Evolutionary conservation across 2,329 filamentous ascomycete species (phyloP), one percentile per base, ranked within the genome.

Genomic region (Clonostachys solani): DNA sequence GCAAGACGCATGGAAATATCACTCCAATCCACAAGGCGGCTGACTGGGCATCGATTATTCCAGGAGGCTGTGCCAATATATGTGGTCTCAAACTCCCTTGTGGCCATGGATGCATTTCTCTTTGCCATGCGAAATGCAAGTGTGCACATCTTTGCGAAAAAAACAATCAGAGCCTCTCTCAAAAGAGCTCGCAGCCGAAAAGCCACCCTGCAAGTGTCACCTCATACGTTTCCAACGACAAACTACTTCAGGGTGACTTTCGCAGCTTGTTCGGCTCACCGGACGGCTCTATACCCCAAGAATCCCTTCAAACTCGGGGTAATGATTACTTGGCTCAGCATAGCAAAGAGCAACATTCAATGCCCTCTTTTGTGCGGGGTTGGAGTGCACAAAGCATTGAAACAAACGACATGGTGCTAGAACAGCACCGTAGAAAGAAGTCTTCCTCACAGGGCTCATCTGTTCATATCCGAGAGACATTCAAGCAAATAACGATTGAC

Each of bases 1-100:
- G 89, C 57, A 57, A 67, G 6, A 78, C 74, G 0, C 88, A 92
- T 58, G 59, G 65, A 1, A 68, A 60, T 2, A 72, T 69, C 29
- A 77, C 69, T 0, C 67, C 72, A 42, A 74, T 90, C 33, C 63
- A 68, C 44, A 68, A 77, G 12, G 65, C 77, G 0, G 63, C 73
- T 2, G 74, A 81, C 16, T 89, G 81, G 78, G 49, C 61, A 1
- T 46, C 47, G 2, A 48, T 62, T 56, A 37, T 50, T 18, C 49
- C 47, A 19, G 54, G 53, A 6, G 56, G 55, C 6, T 61, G 57
- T 43, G 19, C 16, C 17, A 13, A 13, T 17, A 23, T 4, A 13
- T 43, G 42, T 34, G 42, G 29, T 33, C 16, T 16, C 15, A 43
- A n/a, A 15, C 29, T 43, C 13, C 16, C 42, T 29, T 43, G 42